Conservation (phyloP, 2,329 filamentous ascomycete genomes). For the Meredithiella fracta region DNA sequence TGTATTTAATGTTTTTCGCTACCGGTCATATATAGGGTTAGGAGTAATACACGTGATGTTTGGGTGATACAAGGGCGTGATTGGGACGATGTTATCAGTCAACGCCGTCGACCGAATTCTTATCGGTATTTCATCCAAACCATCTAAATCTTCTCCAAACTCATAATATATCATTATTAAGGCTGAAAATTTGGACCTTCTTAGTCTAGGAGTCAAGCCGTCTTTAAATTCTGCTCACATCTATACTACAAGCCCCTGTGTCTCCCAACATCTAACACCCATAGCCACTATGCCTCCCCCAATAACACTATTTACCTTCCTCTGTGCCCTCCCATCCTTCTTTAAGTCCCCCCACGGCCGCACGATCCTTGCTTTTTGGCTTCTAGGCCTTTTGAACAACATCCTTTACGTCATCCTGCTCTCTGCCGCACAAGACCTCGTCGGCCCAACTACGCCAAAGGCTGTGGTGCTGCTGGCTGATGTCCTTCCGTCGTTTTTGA, state of each 20-base stretch:
- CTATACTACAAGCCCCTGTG: neutral
- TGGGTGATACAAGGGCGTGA: too few species aligned
- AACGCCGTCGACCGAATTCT: too few species aligned
- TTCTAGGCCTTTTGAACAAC: constrained; percentile 57
- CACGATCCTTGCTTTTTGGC: neutral
- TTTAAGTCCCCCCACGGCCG: constrained; percentile 15
- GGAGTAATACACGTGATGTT: too few species aligned
- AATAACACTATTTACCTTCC: neutral
- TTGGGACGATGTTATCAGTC: too few species aligned
- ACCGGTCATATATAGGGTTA: too few species aligned
- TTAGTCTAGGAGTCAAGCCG: too few species aligned
- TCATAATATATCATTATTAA: too few species aligned
- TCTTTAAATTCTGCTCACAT: too few species aligned
- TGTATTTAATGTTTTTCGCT: too few species aligned
- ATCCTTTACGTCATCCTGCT: constrained; percentile 96
- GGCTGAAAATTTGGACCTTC: too few species aligned
- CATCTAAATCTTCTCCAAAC: too few species aligned
- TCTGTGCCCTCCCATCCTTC: neutral
- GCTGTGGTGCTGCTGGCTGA: constrained; percentile 85
- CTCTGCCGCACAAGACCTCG: constrained; percentile 85
- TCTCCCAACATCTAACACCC: neutral
- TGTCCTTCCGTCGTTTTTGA: constrained; percentile 74
- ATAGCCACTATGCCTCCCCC: neutral
- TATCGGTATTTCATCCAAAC: too few species aligned
- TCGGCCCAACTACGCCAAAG: constrained; percentile 70